Evolutionary conservation across 257 asterid species (phyloP).

Genomic region (Scutellaria barbata): DNA sequence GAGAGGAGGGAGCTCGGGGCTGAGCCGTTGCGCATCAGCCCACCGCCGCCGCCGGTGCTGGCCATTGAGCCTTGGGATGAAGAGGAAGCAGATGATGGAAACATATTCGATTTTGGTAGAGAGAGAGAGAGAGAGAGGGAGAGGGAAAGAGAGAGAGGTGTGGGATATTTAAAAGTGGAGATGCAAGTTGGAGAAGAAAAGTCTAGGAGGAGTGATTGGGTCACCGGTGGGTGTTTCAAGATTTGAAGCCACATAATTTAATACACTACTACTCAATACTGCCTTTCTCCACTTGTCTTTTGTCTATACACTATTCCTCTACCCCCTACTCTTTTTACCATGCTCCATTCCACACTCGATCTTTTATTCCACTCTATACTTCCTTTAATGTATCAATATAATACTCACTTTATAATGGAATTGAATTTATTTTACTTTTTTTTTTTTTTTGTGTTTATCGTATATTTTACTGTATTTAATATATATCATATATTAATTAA

Average conservation of each 20-base stretch:
- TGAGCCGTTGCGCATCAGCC: conserved; percentile 70
- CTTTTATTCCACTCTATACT: too few relatives aligned
- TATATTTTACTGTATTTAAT: too few relatives aligned
- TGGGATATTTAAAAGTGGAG: conserved; percentile 14
- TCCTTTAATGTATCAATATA: too few relatives aligned
- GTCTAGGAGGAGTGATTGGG: conserved; percentile 33
- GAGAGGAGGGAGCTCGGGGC: conserved; percentile 70
- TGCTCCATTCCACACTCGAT: too few relatives aligned
- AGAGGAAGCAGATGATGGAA: conserved; percentile 71
- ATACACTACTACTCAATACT: conserved; percentile 1
- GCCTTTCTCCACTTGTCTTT: conserved; percentile 31
- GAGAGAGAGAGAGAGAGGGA: conserved; percentile 28
- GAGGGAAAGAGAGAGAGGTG: conserved; percentile 9
- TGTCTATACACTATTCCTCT: not conserved
- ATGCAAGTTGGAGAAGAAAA: conserved; percentile 47
- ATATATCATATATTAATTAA: too few relatives aligned
- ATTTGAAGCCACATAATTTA: conserved; percentile 31
- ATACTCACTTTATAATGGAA: too few relatives aligned
- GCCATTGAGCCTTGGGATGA: conserved; percentile 67
- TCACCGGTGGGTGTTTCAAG: conserved; percentile 42
- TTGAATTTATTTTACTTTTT: too few relatives aligned
- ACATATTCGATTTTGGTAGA: conserved; percentile 43
- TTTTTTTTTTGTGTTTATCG: too few relatives aligned
- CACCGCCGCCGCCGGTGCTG: conserved; percentile 31
- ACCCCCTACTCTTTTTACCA: too few relatives aligned